Conservation (phyloP, 2,329 filamentous ascomycete species). For the Penicillium freii region DNA sequence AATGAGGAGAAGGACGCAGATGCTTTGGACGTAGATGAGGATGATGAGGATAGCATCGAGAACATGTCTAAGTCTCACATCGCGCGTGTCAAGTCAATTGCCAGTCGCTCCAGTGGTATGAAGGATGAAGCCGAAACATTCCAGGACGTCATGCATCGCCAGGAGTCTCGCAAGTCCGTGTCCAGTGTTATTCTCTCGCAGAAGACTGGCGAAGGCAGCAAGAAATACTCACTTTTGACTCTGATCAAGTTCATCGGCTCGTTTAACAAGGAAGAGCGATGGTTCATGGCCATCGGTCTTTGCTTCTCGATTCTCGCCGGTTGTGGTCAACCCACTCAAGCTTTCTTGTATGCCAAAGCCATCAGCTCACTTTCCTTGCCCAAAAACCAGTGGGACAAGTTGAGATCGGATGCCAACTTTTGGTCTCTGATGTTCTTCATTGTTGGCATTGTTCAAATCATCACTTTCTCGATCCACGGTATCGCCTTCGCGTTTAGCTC, state of each 20-base stretch:
- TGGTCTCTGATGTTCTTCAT: constrained; percentile 89
- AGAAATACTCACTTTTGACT: constrained; percentile 68
- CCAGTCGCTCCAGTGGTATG: constrained; percentile 26
- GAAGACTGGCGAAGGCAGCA: constrained; percentile 49
- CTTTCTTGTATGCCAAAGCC: constrained; percentile 85
- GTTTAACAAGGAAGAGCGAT: constrained; percentile 74
- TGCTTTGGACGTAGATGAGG: constrained; percentile 28
- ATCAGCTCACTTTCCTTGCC: constrained; percentile 69
- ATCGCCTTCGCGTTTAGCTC: constrained; percentile 78
- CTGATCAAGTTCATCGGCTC: constrained; percentile 74
- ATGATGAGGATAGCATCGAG: constrained; percentile 29
- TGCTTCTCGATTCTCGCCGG: constrained; percentile 74
- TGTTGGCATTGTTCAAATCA: constrained; percentile 70
- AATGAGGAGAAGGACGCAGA: constrained; percentile 51
- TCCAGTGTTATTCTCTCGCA: constrained; percentile 70
- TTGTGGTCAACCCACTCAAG: constrained; percentile 72
- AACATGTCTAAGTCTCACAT: constrained; percentile 30
- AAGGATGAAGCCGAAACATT: constrained; percentile 28
- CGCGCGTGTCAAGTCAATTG: constrained; percentile 34
- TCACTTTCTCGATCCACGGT: constrained; percentile 68
- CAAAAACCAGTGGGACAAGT: constrained; percentile 50
- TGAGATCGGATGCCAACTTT: constrained; percentile 73
- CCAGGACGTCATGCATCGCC: constrained; percentile 41
- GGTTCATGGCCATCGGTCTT: constrained; percentile 70
- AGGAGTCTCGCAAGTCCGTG: constrained; percentile 53